Evolutionary conservation across 805 yeast species (phyloP), one percentile per base, ranked within the genome.

Genomic region (Barnettozyma salicaria): DNA sequence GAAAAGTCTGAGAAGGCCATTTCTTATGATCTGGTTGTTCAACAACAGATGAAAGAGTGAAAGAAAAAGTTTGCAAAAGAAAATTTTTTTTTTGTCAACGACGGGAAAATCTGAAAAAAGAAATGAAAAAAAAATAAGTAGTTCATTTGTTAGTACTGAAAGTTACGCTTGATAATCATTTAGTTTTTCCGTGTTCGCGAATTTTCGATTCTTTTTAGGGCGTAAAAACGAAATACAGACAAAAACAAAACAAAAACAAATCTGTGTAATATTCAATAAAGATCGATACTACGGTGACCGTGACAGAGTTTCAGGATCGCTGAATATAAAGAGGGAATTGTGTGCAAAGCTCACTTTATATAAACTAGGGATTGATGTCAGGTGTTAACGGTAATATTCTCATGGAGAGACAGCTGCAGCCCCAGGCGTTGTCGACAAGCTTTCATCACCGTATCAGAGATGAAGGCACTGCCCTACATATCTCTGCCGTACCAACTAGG

Each of bases 1-100:
- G 90, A 76, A 76, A 81, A 82, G 64, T 82, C 88, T 45, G 87
- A 63, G 75, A 74, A 80, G 60, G 89, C 77, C 89, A 82, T 81
- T 60, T 31, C 43, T 31, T 9, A 16, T 25, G 19, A 11, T 12
- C 6, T 20, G 31, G 30, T 32, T 25, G 30, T 32, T 19, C 19
- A 20, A 19, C 23, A 32, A 17, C 24, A 32, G 19, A 18, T 7
- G 19, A 18, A 13, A 12, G 17, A 29, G 29, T 26, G 21, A 19
- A 30, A 22, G 33, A 29, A 26, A 32, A 30, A 25, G 20, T 25
- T n/a, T n/a, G n/a, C 19, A 16, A 29, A 33, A 19, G 27, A 25
- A 25, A 32, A 36, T 36, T 36, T 40, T 34, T 32, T 23, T 36
- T 31, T 30, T 12, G 22, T 29, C 23, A 27, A 29, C 21, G 19